Percentiles rank a stretch among this genome's conserved stretches.
These are phyloP conservation scores for Parascedosporium putredinis DNA, from an alignment of 2,329 filamentous ascomycete genomes.

Conservation along the genomic window DNA sequence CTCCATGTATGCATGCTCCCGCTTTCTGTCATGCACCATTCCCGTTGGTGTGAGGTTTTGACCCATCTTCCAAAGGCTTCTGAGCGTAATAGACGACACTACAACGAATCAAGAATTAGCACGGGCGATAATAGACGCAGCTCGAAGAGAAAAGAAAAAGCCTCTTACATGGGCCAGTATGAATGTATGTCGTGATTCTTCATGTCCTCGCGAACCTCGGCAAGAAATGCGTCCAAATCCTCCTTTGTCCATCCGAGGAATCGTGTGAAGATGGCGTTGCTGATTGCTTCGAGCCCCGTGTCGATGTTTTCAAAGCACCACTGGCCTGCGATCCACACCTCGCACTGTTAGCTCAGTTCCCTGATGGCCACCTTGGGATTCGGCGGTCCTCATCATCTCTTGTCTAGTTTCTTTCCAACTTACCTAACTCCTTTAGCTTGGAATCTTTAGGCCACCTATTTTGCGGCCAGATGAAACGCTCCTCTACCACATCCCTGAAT, in stretches of 20 bases:
- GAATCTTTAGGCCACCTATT: not conserved
- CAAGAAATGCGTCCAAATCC: slow-evolving; percentile 18
- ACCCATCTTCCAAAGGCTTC: not conserved
- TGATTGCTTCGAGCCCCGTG: slow-evolving; percentile 19
- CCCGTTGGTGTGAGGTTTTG: not conserved
- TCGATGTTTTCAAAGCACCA: slow-evolving; percentile 16
- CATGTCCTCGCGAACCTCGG: slow-evolving; percentile 19
- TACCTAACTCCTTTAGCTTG: not conserved
- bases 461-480: not conserved
- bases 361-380: no score
- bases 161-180: slow-evolving; percentile 22
- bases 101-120: not conserved
- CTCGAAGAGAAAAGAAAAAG: not conserved
- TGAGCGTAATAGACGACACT: not conserved
- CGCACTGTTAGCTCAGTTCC: no score
- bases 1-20: no score
- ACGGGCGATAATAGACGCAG: no score
- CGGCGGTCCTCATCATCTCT: no score
- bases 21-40: not conserved
- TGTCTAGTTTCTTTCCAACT: not conserved
- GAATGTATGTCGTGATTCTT: slow-evolving; percentile 19
- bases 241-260: slow-evolving; percentile 19
- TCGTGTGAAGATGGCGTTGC: slow-evolving; percentile 22
- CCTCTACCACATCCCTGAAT: not conserved
- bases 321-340: no score